Percentiles rank a stretch among this genome's conserved stretches.
These are phyloP conservation scores for Tympanopsis confertula DNA, from an alignment of 2,329 filamentous ascomycete genomes.

Conservation along the genomic window DNA sequence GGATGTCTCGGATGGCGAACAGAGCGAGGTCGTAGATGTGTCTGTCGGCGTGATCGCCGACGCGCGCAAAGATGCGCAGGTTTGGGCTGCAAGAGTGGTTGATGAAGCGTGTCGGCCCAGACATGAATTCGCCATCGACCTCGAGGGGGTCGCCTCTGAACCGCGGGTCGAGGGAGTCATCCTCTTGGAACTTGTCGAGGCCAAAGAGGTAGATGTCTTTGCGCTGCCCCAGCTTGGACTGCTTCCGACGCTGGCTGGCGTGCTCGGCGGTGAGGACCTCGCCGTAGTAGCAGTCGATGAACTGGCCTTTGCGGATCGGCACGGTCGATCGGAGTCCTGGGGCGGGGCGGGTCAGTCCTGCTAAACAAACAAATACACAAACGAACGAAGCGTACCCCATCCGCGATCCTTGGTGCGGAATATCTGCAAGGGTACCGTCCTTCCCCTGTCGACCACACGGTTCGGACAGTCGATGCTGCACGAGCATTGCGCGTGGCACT, in stretches of 20 bases:
- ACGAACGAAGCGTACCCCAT: slow-evolving; percentile 45
- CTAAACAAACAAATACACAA: neutral
- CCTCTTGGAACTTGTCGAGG: slow-evolving; percentile 67
- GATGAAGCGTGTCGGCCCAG: slow-evolving; percentile 69
- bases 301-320: slow-evolving; percentile 59
- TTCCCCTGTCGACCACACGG: slow-evolving; percentile 63
- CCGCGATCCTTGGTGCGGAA: slow-evolving; percentile 64
- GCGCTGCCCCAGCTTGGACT: slow-evolving; percentile 39
- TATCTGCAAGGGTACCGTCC: slow-evolving; percentile 61
- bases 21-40: slow-evolving; percentile 67
- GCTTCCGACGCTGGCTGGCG: slow-evolving; percentile 50
- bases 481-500: slow-evolving; percentile 63
- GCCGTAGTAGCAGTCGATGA: slow-evolving; percentile 70
- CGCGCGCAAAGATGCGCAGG: slow-evolving; percentile 66
- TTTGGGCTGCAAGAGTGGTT: slow-evolving; percentile 77
- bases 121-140: slow-evolving; percentile 64
- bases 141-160: slow-evolving; percentile 44
- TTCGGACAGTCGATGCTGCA: slow-evolving; percentile 60
- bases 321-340: slow-evolving; percentile 52
- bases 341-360: neutral
- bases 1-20: slow-evolving; percentile 60
- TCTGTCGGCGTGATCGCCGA: slow-evolving; percentile 65
- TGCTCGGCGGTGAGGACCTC: slow-evolving; percentile 54
- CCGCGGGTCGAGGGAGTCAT: slow-evolving; percentile 39
- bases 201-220: slow-evolving; percentile 73